Evolutionary conservation across 2,329 filamentous ascomycete species (phyloP).

Genomic region (Penicillium janthinellum): DNA sequence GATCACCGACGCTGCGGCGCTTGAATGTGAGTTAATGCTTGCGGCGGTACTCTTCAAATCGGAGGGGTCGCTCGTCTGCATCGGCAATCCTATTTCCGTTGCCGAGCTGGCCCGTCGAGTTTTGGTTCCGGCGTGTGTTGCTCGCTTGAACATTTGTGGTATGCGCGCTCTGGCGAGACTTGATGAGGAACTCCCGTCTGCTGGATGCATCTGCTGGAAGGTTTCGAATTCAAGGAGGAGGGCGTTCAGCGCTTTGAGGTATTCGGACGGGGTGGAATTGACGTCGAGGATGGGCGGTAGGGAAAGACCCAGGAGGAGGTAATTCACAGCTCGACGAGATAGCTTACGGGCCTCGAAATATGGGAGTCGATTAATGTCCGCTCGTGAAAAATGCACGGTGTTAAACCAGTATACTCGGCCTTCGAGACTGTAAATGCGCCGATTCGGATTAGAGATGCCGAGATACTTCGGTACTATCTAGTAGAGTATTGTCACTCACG

Average conservation of each 20-base stretch:
- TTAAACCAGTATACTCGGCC: slow-evolving; percentile 98
- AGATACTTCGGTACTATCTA: not conserved
- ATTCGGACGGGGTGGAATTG: slow-evolving; percentile 75
- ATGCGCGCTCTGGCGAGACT: slow-evolving; percentile 77
- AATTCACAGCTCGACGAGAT: slow-evolving; percentile 87
- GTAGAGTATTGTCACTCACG: slow-evolving; percentile 59
- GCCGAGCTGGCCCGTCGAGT: slow-evolving; percentile 60
- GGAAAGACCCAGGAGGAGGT: slow-evolving; percentile 87
- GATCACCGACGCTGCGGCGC: slow-evolving; percentile 40
- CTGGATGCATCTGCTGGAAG: slow-evolving; percentile 83
- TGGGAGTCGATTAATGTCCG: slow-evolving; percentile 77
- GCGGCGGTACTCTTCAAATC: slow-evolving; percentile 51
- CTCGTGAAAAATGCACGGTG: slow-evolving; percentile 85
- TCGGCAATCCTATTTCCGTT: slow-evolving; percentile 60
- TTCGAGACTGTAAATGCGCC: slow-evolving; percentile 67
- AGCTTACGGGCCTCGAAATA: slow-evolving; percentile 85
- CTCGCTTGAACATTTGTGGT: slow-evolving; percentile 78
- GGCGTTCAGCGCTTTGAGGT: slow-evolving; percentile 81
- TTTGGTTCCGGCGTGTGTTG: slow-evolving; percentile 59
- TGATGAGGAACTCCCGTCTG: slow-evolving; percentile 68
- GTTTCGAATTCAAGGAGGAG: slow-evolving; percentile 90
- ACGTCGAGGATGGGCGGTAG: slow-evolving; percentile 88
- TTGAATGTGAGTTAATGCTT: slow-evolving; percentile 41
- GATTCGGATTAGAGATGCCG: not conserved
- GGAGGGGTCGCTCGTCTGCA: slow-evolving; percentile 51